Evolutionary conservation across 768 basidiomycete species (phyloP), one percentile per base, ranked within the genome.

Genomic region (Calocybe indica): DNA sequence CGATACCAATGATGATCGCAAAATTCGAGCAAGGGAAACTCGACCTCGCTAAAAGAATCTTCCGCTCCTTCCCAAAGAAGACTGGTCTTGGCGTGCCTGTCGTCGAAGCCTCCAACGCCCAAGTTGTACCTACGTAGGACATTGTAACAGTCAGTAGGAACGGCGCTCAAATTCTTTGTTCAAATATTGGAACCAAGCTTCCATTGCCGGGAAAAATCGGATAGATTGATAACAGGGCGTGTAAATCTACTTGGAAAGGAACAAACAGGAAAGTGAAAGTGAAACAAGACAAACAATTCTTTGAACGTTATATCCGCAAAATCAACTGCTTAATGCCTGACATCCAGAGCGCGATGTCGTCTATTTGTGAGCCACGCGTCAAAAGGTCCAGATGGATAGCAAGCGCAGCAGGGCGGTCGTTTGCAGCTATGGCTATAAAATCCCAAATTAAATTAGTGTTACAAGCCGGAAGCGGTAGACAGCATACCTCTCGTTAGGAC

Each of bases 291-390:
- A 35, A 35, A 12, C 12, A 46, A 46, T 14, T 40, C 37, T 22
- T 12, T 37, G 28, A 34, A 35, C 29, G 35, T 45, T 60, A 88
- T 65, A 90, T 56, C 55, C 79, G 75, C 72, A 82, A 70, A 59
- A 95, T 88, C 55, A 96, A 65, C 62, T 92, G 90, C 65, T 95
- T 95, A 49, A 95, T 67, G 6, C 88, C 91, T 9, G 91, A 83
- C 90, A 93, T 88, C 85, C 83, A 88, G 47, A 88, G 58, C 1
- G 79, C 82, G 60, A 94, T 90, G 55, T 94, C 91, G 44, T 90
- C 86, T 37, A 85, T 85, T 47, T 82, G 76, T 43, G 87, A 85
- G 22, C 85, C 87, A 41, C 75, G 71, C 2, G 91, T 93, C 40
- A 97, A 72, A 29, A 96, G 68, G 45, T 91, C 88, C 28, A 94